Conservation (phyloP, 75 land plant genomes). For the Gnetum montanum region DNA sequence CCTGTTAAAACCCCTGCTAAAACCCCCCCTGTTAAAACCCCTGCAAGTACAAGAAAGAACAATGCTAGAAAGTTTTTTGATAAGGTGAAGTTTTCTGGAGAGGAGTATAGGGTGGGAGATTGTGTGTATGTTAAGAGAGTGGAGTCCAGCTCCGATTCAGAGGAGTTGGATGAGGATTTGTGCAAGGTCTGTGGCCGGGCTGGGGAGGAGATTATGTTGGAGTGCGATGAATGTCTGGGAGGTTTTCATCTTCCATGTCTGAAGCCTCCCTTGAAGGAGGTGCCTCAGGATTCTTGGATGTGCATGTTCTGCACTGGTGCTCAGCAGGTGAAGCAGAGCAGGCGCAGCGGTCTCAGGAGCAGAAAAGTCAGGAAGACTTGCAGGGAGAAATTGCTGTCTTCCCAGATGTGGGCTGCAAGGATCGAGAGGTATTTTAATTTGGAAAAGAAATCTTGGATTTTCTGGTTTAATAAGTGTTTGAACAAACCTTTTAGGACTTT, state of each 20-base stretch:
- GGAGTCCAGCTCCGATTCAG: constrained; percentile 52
- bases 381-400: constrained; percentile 75
- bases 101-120: constrained; percentile 67
- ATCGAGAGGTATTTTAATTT: constrained; percentile 77
- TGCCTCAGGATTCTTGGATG: constrained; percentile 89
- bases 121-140: constrained; percentile 83
- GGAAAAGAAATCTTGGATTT: neutral
- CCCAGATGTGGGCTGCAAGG: constrained; percentile 85
- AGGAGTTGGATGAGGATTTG: constrained; percentile 67
- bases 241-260: constrained; percentile 85
- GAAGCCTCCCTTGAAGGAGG: constrained; percentile 74
- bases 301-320: constrained; percentile 53
- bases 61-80: constrained; percentile 31
- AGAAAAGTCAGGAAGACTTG: constrained; percentile 54
- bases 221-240: constrained; percentile 84
- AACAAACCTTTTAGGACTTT: too few species aligned
- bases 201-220: constrained; percentile 62
- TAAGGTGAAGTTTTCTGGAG: constrained; percentile 54
- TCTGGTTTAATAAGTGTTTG: neutral
- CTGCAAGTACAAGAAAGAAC: neutral
- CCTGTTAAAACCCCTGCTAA: neutral
- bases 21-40: neutral
- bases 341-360: constrained; percentile 25
- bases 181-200: constrained; percentile 61
- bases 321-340: constrained; percentile 28